Evolutionary conservation across 306 rosid genomes (phyloP).

Genomic region (Malus fusca): DNA sequence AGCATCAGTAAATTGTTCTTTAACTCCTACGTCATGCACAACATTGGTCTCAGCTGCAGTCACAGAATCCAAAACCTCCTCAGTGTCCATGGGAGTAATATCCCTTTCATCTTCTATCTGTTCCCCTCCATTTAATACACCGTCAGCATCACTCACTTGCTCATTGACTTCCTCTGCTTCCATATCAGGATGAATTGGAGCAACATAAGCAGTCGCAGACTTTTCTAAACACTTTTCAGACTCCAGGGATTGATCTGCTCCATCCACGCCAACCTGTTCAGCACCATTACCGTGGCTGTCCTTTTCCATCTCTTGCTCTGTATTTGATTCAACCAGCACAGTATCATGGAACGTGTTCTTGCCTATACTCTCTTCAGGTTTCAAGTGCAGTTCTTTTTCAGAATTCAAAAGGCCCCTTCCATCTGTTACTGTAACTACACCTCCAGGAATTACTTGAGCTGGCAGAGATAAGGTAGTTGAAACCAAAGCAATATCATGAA

Average conservation of each 20-base stretch:
- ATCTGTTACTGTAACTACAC: constrained; percentile 11
- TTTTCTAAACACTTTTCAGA: constrained; percentile 6
- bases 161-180: constrained; percentile 23
- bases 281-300: constrained; percentile 16
- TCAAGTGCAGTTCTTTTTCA: constrained; percentile 13
- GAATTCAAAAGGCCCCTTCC: constrained; percentile 14
- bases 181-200: not conserved
- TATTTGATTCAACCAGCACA: constrained; percentile 7
- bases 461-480: constrained; percentile 5
- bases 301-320: constrained; percentile 17
- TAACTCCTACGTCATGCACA: constrained; percentile 21
- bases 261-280: constrained; percentile 6
- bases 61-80: constrained; percentile 19
- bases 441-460: constrained; percentile 21
- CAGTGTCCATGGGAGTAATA: constrained; percentile 19
- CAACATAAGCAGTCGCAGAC: constrained; percentile 13
- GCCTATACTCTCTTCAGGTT: constrained; percentile 5
- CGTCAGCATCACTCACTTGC: constrained; percentile 9
- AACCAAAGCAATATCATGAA: constrained; percentile 7
- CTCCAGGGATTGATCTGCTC: constrained; percentile 1
- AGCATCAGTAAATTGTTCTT: constrained; percentile 23
- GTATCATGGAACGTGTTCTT: constrained; percentile 1
- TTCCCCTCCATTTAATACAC: not conserved
- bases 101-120: constrained; percentile 13
- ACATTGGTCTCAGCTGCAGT: constrained; percentile 20